A percentile compares a stretch with the other conserved stretches of the same genome.
Evolutionary conservation across 2,329 filamentous ascomycete species (phyloP).

Genomic region (Fusarium annulatum): DNA sequence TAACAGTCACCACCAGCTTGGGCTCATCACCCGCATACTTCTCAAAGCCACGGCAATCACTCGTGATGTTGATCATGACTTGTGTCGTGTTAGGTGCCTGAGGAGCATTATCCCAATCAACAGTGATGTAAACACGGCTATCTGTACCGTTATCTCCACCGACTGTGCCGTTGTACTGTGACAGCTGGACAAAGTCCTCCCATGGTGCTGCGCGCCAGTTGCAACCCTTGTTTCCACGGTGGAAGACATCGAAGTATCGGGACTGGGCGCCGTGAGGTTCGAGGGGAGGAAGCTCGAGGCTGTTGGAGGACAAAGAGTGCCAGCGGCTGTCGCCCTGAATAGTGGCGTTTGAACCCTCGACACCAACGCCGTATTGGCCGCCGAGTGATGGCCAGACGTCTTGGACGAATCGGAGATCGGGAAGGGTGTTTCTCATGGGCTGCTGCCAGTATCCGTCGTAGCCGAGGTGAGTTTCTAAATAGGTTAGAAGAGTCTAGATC

Average conservation of each 20-base stretch:
- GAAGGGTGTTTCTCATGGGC: slow-evolving; percentile 76
- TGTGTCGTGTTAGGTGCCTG: slow-evolving; percentile 54
- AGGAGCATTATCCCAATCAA: slow-evolving; percentile 54
- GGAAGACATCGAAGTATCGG: slow-evolving; percentile 52
- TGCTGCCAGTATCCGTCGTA: slow-evolving; percentile 72
- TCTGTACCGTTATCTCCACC: slow-evolving; percentile 47
- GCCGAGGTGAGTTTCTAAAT: slow-evolving; percentile 62
- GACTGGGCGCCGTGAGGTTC: slow-evolving; percentile 47
- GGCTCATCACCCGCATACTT: slow-evolving; percentile 54
- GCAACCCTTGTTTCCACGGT: slow-evolving; percentile 47
- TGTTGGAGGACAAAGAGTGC: slow-evolving; percentile 59
- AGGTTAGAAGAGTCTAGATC: slow-evolving; percentile 42
- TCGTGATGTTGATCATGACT: slow-evolving; percentile 65
- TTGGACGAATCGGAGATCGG: slow-evolving; percentile 54
- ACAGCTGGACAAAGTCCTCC: slow-evolving; percentile 51
- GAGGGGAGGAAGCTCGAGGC: slow-evolving; percentile 48
- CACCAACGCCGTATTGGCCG: slow-evolving; percentile 50
- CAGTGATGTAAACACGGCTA: slow-evolving; percentile 45
- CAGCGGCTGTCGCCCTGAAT: slow-evolving; percentile 58
- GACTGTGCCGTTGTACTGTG: slow-evolving; percentile 44
- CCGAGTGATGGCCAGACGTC: slow-evolving; percentile 68
- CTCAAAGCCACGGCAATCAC: slow-evolving; percentile 57
- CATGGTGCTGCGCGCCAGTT: slow-evolving; percentile 46
- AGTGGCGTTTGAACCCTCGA: slow-evolving; percentile 49
- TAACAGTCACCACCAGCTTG: slow-evolving; percentile 65